Evolutionary conservation across 768 basidiomycete genomes (phyloP), one percentile per base, ranked within the genome.

Genomic region (Amanita jacksonii): DNA sequence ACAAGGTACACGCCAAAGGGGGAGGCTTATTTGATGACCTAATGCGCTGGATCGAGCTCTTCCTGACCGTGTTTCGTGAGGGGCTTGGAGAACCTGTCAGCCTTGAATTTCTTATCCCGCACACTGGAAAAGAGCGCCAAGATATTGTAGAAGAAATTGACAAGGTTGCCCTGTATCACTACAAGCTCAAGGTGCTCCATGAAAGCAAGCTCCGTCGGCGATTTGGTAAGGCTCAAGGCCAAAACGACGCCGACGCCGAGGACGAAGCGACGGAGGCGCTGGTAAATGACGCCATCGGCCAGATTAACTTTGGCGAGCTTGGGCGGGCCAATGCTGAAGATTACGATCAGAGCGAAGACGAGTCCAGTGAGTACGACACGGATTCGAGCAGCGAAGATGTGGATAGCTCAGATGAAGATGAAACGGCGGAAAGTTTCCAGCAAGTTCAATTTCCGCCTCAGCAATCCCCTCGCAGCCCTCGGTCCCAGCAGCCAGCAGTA

Each of bases 1-100:
- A 99, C 75, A 96, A 94, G 53, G 96, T 99, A 1, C 96, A 99
- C 57, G 83, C 90, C 35, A 97, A 97, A 59, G 96, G 96, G 27
- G 85, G 92, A 56, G 85, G 82, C 16, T 73, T 99, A 9, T 99
- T 99, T 60, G 85, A 92, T 55, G 78, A 74, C 54, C 78, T 99
- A 46, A 97, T 97, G 91, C 76, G 72, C 30, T 99, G 96, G 96
- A 85, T 96, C 60, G 93, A 98, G 62, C 76, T 88, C 27, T 98
- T 98, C 68, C 72, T 98, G 47, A 85, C 85, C 19, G 76, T 86
- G 43, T 77, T 92, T 37, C 85, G 96, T 8, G 91, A 93, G 48
- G 96, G 96, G 4, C 62, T 98, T 4, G 85, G 88, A 3, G 63
- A 67, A 10, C 65, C 70, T 3, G 65, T 96, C 57, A 85, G 82